Evolutionary conservation across 805 yeast genomes (phyloP).

Genomic region (Priceomyces melissophilus): DNA sequence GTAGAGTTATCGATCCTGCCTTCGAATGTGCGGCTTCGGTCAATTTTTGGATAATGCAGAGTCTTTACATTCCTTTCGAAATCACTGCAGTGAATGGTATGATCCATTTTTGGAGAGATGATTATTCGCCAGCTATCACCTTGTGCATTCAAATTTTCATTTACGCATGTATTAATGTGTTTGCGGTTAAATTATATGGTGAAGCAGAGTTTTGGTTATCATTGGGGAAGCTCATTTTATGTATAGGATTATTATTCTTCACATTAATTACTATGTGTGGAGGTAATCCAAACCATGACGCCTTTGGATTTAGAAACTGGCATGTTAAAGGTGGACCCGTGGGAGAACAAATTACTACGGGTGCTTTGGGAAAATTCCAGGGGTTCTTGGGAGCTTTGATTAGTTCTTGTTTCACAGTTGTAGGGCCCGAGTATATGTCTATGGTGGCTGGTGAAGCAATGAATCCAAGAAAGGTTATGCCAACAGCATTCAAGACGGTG

Average conservation of each 20-base stretch:
- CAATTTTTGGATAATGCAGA: conserved; percentile 42
- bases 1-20: conserved; percentile 36
- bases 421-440: conserved; percentile 44
- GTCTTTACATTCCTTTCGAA: conserved; percentile 47
- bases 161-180: conserved; percentile 41
- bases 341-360: conserved; percentile 34
- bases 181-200: conserved; percentile 49
- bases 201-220: conserved; percentile 49
- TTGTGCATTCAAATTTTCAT: conserved; percentile 40
- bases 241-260: conserved; percentile 37
- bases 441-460: conserved; percentile 44
- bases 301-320: conserved; percentile 35
- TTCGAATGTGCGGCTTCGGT: conserved; percentile 30
- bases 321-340: conserved; percentile 36
- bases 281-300: conserved; percentile 32
- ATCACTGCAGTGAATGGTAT: conserved; percentile 50
- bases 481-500: conserved; percentile 40
- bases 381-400: conserved; percentile 40
- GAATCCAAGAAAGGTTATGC: conserved; percentile 40
- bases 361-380: conserved; percentile 36
- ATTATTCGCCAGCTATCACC: conserved; percentile 47
- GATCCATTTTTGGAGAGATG: conserved; percentile 51
- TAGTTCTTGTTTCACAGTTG: conserved; percentile 38
- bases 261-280: conserved; percentile 38
- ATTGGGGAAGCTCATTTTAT: conserved; percentile 35